Conservation (phyloP, 495 filamentous ascomycete species). For the Aspergillus saccharolyticus region DNA sequence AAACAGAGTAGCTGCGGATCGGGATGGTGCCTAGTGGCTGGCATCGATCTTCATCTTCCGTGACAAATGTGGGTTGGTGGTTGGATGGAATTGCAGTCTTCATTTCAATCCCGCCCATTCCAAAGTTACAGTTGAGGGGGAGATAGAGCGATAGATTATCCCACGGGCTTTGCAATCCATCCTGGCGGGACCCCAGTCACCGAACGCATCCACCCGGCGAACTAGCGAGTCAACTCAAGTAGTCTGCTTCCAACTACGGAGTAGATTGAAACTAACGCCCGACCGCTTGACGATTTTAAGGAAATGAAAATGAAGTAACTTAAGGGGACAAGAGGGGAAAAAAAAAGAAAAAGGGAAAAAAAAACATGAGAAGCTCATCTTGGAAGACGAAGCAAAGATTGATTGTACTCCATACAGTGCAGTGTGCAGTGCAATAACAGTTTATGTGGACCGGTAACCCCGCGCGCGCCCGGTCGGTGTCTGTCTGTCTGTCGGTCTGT, state of each 20-base stretch:
- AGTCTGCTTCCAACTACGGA: no score
- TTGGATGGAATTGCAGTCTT: background rate
- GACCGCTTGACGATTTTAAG: no score
- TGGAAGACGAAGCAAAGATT: no score
- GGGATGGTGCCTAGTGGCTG: no score
- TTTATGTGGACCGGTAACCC: background rate
- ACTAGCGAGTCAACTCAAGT: slow-evolving; percentile 1
- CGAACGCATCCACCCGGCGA: slow-evolving; percentile 1
- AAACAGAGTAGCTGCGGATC: no score
- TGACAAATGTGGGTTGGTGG: background rate
- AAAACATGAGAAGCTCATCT: background rate
- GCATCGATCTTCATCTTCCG: background rate
- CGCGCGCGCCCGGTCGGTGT: background rate
- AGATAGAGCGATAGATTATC: no score
- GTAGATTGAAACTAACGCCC: no score
- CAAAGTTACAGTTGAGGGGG: no score
- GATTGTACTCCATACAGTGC: no score
- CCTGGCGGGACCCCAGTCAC: slow-evolving; percentile 2
- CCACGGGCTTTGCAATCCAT: background rate
- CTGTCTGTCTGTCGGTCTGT: background rate
- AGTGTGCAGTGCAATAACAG: no score
- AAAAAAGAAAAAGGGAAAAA: background rate
- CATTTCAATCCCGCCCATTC: background rate
- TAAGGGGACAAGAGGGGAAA: background rate
- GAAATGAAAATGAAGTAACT: no score